These are phyloP conservation scores for Podospora pseudoanserina DNA, from an alignment of 495 filamentous ascomycete genomes.

Conservation along the genomic window DNA sequence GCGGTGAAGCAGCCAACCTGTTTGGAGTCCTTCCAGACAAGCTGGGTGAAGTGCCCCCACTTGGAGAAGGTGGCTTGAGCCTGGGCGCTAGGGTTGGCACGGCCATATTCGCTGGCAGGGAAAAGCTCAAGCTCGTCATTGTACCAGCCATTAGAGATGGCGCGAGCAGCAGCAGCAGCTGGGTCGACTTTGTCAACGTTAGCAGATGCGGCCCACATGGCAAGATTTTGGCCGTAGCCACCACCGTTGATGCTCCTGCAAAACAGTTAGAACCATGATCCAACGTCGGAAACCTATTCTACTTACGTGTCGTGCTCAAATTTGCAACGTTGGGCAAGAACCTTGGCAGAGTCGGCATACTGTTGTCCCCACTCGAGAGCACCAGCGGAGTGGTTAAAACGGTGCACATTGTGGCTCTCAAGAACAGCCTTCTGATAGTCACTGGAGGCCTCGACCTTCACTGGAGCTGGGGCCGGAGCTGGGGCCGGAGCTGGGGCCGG, in stretches of 20 bases:
- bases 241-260: constrained; percentile 50
- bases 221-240: constrained; percentile 86
- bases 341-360: constrained; percentile 59
- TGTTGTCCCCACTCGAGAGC: constrained; percentile 60
- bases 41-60: constrained; percentile 88
- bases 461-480: constrained; percentile 7
- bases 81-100: constrained; percentile 31
- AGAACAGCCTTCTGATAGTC: constrained; percentile 44
- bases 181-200: constrained; percentile 29
- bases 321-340: constrained; percentile 52
- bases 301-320: constrained; percentile 78
- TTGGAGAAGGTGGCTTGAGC: constrained; percentile 59
- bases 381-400: constrained; percentile 71
- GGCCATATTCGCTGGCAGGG: constrained; percentile 37
- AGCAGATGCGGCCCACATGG: constrained; percentile 37
- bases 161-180: constrained; percentile 52
- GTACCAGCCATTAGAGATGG: constrained; percentile 79
- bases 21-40: constrained; percentile 75
- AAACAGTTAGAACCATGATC: constrained; percentile 12
- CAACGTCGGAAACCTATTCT: background rate
- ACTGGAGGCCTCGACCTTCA: constrained; percentile 11
- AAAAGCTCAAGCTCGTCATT: constrained; percentile 62
- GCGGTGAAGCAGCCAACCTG: constrained; percentile 70
- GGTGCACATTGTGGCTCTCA: constrained; percentile 81
- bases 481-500: constrained; percentile 12